Evolutionary conservation across 352 stramenopile species (phyloP).

Genomic region (Globisporangium abappressorium): DNA sequence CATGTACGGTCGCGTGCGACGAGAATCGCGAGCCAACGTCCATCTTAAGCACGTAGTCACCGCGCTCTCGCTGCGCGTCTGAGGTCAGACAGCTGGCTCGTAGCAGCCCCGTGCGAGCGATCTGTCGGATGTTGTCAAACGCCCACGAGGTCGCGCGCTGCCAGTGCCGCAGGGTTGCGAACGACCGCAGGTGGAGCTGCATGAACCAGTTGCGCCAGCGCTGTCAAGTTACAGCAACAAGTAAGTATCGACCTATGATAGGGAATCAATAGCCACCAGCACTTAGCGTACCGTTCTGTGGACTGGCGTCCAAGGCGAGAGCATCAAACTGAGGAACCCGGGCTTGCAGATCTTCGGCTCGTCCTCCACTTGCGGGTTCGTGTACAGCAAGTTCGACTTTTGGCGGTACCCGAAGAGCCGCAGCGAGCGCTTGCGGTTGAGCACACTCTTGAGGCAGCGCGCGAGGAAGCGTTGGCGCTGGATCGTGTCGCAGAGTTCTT

Average conservation of each 20-base stretch:
- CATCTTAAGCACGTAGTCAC: conserved; percentile 66
- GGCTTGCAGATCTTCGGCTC: conserved; percentile 46
- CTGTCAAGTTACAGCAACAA: conserved; percentile 17
- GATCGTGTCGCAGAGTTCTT: conserved; percentile 40
- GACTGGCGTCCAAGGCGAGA: conserved; percentile 44
- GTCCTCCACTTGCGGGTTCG: conserved; percentile 29
- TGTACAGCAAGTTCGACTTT: conserved; percentile 37
- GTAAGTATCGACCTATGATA: neutral
- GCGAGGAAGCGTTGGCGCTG: conserved; percentile 33
- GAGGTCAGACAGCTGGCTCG: conserved; percentile 39
- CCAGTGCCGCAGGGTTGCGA: conserved; percentile 30
- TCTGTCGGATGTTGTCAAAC: conserved; percentile 33
- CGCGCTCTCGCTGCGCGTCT: conserved; percentile 31
- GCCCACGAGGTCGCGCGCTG: conserved; percentile 24
- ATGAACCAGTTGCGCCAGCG: conserved; percentile 44
- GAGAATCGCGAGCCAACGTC: conserved; percentile 60
- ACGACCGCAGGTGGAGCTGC: conserved; percentile 29
- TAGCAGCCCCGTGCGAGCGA: conserved; percentile 43
- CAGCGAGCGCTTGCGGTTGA: conserved; percentile 45
- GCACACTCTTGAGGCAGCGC: conserved; percentile 41
- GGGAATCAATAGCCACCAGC: neutral
- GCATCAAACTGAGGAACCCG: conserved; percentile 39
- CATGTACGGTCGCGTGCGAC: conserved; percentile 40
- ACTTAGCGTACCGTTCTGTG: conserved; percentile 30
- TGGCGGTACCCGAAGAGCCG: conserved; percentile 69